A percentile compares a stretch with the other conserved stretches of the same genome.
These are phyloP conservation scores for Nicotiana knightiana DNA, from an alignment of 257 asterid species.

Conservation along the genomic window DNA sequence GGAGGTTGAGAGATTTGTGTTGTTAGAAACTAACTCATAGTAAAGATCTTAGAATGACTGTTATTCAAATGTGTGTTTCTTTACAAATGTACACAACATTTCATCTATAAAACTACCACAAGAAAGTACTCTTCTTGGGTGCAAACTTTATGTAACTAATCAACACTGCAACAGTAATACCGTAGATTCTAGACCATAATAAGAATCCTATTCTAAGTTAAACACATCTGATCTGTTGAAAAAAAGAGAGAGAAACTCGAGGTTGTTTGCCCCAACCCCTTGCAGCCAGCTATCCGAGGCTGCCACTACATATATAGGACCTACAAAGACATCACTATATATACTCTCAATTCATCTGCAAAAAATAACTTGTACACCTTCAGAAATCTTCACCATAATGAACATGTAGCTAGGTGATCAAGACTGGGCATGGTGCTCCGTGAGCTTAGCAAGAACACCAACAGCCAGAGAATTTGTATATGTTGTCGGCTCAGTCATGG, in stretches of 20 bases:
- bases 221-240: neutral
- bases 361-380: neutral
- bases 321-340: neutral
- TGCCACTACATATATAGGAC: neutral
- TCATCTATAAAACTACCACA: neutral
- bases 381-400: neutral
- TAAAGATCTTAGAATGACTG: neutral
- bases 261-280: neutral
- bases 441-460: conserved; percentile 76
- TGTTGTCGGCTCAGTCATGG: conserved; percentile 71
- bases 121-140: neutral
- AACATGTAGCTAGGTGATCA: conserved; percentile 15
- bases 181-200: neutral
- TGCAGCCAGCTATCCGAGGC: neutral
- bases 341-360: neutral
- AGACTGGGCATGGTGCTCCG: conserved; percentile 33
- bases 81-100: neutral
- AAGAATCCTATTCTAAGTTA: neutral
- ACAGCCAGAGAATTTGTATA: conserved; percentile 69
- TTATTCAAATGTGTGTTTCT: neutral
- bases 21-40: neutral
- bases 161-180: neutral
- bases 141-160: neutral
- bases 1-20: neutral
- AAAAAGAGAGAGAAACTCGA: neutral